A percentile compares a stretch with the other conserved stretches of the same genome.
Conservation (phyloP, 192 early-diverging fungal genomes). For the Chytriomyces hyalinus region DNA sequence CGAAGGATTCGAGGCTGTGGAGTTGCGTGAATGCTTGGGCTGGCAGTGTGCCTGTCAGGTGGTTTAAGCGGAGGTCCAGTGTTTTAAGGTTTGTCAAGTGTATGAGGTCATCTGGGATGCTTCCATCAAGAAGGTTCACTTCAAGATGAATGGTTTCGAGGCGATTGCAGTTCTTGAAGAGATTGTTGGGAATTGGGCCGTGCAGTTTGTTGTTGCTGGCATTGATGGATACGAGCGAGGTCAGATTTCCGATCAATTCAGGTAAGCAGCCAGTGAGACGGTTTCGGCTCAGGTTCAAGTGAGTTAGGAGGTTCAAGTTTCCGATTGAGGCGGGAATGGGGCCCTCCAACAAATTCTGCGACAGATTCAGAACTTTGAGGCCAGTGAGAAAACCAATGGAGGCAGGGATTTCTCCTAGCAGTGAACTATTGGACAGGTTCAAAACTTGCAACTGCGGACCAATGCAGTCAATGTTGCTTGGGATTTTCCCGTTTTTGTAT, state of each 20-base stretch:
- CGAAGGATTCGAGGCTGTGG: too few relatives aligned
- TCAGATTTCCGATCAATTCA: background rate
- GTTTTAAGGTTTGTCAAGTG: background rate
- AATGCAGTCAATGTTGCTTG: background rate
- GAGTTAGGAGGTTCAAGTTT: background rate
- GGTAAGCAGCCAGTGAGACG: background rate
- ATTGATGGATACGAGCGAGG: background rate
- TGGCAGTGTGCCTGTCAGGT: background rate
- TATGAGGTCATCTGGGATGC: background rate
- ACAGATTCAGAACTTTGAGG: background rate
- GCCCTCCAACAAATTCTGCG: background rate
- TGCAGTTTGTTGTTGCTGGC: background rate
- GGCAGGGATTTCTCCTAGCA: background rate
- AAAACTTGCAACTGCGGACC: background rate
- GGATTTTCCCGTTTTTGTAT: background rate
- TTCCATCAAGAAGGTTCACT: background rate
- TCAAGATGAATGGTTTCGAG: background rate
- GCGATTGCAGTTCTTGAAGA: background rate
- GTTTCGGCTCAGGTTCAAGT: background rate
- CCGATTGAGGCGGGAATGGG: background rate
- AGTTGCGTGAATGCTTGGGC: too few relatives aligned
- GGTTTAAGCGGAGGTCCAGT: background rate
- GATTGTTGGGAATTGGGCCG: background rate
- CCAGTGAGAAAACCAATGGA: background rate
- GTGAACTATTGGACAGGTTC: background rate